Conservation (phyloP, 305 asterid species). For the Galium porrigens region DNA sequence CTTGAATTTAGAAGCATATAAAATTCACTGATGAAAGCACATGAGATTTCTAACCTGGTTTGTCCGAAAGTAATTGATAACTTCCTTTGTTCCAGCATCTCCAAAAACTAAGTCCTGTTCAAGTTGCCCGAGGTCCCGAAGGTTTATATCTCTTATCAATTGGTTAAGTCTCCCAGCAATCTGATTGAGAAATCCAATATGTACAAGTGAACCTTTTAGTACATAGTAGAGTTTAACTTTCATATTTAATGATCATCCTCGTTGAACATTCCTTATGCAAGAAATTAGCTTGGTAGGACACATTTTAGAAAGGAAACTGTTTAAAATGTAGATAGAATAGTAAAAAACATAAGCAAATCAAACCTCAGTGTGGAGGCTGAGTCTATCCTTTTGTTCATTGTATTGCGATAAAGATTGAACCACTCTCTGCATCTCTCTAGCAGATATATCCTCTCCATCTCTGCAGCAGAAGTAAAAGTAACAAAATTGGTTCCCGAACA, state of each 20-base stretch:
- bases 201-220: not conserved
- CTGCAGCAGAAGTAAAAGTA: constrained; percentile 32
- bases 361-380: constrained; percentile 84
- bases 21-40: constrained; percentile 6
- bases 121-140: constrained; percentile 86
- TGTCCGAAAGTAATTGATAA: constrained; percentile 51
- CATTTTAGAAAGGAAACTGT: not conserved
- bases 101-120: constrained; percentile 99
- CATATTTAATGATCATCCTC: not conserved
- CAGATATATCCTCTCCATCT: constrained; percentile 77
- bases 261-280: not conserved
- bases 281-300: not conserved
- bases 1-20: constrained; percentile 12
- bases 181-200: constrained; percentile 30
- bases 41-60: constrained; percentile 39
- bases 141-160: constrained; percentile 47
- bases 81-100: constrained; percentile 95
- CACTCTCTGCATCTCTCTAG: constrained; percentile 91
- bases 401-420: constrained; percentile 94
- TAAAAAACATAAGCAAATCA: constrained; percentile 19
- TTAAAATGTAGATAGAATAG: not conserved
- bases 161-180: constrained; percentile 79
- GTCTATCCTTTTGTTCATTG: constrained; percentile 84
- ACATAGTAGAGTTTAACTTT: not conserved
- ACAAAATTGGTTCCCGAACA: not conserved